phyloP scores from a whole-genome alignment of 2,329 filamentous ascomycete species.

The Grosmannia serpens region DNA sequence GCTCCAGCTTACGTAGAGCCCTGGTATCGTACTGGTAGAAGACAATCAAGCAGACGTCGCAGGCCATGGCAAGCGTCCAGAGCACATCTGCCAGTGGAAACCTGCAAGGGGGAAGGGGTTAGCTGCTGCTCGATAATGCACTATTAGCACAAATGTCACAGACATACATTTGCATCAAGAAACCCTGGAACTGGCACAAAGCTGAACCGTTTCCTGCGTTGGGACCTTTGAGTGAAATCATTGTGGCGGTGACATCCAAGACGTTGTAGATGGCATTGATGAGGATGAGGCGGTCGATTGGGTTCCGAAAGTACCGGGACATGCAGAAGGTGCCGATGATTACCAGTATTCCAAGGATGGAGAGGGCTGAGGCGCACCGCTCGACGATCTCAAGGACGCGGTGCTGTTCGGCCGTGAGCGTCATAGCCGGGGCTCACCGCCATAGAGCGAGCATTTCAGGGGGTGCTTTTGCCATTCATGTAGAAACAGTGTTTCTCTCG shows the following conservation, averaged over 20 bases:
- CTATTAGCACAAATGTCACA: not conserved
- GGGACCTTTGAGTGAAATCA: slow-evolving; percentile 26
- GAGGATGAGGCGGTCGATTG: slow-evolving; percentile 26
- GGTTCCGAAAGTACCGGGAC: slow-evolving; percentile 23
- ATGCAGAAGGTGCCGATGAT: slow-evolving; percentile 21
- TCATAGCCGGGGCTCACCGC: not conserved
- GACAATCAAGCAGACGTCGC: slow-evolving; percentile 24
- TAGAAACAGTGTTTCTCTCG: not conserved
- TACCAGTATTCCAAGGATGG: slow-evolving; percentile 21
- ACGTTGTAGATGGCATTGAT: slow-evolving; percentile 26
- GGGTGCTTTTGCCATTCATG: not conserved
- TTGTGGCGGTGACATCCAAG: slow-evolving; percentile 25
- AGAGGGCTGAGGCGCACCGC: slow-evolving; percentile 20
- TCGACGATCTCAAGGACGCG: slow-evolving; percentile 17
- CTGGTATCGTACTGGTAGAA: slow-evolving; percentile 21
- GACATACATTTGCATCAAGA: slow-evolving; percentile 24
- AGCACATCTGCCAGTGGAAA: slow-evolving; percentile 25
- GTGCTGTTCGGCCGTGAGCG: slow-evolving; percentile 17
- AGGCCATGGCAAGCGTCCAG: slow-evolving; percentile 25
- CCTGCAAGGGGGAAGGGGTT: slow-evolving; percentile 12
- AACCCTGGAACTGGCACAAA: slow-evolving; percentile 25
- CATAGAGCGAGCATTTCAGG: not conserved
- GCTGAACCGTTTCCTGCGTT: slow-evolving; percentile 20
- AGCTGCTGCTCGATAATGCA: not conserved
- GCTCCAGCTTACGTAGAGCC: slow-evolving; percentile 20